A percentile compares a stretch with the other conserved stretches of the same genome.
Conservation (phyloP, 495 filamentous ascomycete genomes). For the Acidomyces sp. region DNA sequence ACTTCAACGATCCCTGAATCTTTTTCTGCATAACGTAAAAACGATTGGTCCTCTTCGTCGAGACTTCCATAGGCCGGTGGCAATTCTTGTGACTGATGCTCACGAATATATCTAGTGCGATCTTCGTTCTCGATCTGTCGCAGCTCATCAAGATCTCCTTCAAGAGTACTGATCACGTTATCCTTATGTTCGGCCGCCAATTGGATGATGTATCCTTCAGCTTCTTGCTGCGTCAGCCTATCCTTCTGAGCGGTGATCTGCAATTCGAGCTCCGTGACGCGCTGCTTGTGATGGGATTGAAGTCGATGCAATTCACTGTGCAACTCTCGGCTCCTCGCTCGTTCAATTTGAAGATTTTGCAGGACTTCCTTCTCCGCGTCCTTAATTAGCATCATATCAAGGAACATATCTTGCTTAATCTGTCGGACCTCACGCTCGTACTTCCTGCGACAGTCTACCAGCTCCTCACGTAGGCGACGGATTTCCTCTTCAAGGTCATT, state of each 20-base stretch:
- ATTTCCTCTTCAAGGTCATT: too few relatives aligned
- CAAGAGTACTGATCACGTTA: background rate
- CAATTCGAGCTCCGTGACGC: background rate
- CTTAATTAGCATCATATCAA: background rate
- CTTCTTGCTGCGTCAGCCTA: background rate
- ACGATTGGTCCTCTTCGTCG: background rate
- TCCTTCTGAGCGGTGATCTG: background rate
- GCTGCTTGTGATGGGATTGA: background rate
- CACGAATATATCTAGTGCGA: background rate
- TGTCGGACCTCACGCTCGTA: too few relatives aligned
- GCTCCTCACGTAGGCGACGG: too few relatives aligned
- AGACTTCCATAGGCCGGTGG: slow-evolving; percentile 10
- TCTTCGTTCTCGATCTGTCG: slow-evolving; percentile 9
- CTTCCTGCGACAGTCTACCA: too few relatives aligned
- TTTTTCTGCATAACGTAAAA: background rate
- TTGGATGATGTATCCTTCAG: background rate
- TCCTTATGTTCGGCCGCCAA: background rate
- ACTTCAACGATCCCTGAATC: slow-evolving; percentile 7
- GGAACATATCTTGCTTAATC: too few relatives aligned
- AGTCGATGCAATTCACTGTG: background rate
- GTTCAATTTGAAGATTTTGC: background rate
- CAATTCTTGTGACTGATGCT: background rate
- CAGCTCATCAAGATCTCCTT: slow-evolving; percentile 7
- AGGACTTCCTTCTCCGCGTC: background rate
- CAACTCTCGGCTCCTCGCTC: background rate